Percentiles rank a stretch among this genome's conserved stretches.
Evolutionary conservation across 2,329 filamentous ascomycete species (phyloP).

Genomic region (Xylogone sp.): DNA sequence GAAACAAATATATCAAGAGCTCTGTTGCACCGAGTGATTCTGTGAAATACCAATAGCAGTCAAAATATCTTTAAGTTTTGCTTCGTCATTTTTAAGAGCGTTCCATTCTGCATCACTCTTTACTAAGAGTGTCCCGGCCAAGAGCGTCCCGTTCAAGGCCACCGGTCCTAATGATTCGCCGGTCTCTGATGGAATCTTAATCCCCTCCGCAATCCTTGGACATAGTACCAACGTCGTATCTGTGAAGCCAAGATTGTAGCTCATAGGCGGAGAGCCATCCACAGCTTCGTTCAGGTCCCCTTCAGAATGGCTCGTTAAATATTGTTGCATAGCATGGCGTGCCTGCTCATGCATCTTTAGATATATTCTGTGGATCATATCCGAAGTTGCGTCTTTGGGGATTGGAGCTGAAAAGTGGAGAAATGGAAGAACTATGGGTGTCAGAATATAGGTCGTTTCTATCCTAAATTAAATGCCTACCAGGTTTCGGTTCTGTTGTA

Average conservation of each 20-base stretch:
- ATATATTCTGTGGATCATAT: conserved; percentile 22
- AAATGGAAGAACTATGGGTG: conserved; percentile 22
- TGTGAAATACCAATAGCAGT: conserved; percentile 20
- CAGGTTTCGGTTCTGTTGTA: conserved; percentile 8
- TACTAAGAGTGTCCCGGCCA: conserved; percentile 61
- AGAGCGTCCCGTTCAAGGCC: conserved; percentile 57
- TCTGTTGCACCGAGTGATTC: neutral
- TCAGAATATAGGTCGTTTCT: conserved; percentile 1
- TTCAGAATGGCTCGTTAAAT: neutral
- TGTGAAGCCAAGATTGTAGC: conserved; percentile 63
- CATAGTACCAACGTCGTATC: conserved; percentile 47
- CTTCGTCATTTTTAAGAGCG: conserved; percentile 38
- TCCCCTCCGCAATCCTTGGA: conserved; percentile 51
- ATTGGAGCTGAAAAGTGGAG: conserved; percentile 22
- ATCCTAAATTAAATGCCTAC: conserved; percentile 4
- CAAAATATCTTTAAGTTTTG: conserved; percentile 37
- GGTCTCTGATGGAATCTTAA: conserved; percentile 14
- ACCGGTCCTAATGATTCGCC: conserved; percentile 21
- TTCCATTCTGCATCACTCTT: conserved; percentile 57
- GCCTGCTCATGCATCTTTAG: conserved; percentile 19
- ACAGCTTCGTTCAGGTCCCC: neutral
- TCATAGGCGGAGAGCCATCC: conserved; percentile 45
- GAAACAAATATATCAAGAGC: neutral
- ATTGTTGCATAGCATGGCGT: conserved; percentile 1
- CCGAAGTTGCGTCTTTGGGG: conserved; percentile 10